Evolutionary conservation across 108 stramenopile species (phyloP).

Genomic region (Fistulifera solaris): DNA sequence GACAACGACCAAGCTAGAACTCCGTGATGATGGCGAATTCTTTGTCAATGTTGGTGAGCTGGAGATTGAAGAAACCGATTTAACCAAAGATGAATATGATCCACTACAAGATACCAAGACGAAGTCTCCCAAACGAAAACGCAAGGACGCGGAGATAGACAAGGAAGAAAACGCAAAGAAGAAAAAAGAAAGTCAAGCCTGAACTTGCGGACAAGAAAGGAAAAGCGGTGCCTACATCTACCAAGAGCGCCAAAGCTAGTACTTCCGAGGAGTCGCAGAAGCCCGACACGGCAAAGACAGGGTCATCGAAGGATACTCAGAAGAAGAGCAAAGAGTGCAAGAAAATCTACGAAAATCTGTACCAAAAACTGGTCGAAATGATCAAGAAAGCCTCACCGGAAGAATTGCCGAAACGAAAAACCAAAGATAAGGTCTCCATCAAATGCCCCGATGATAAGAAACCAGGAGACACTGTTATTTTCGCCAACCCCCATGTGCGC

Average conservation of each 20-base stretch:
- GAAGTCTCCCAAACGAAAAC: slow-evolving; percentile 17
- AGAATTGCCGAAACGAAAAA: slow-evolving; percentile 55
- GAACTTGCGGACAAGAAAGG: slow-evolving; percentile 23
- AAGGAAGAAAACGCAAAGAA: slow-evolving; percentile 1
- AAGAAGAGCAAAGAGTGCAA: slow-evolving; percentile 10
- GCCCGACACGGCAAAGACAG: slow-evolving; percentile 2
- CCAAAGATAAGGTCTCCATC: slow-evolving; percentile 40
- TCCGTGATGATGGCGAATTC: slow-evolving; percentile 73
- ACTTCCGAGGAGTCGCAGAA: background rate
- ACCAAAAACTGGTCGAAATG: slow-evolving; percentile 29
- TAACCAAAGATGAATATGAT: slow-evolving; percentile 51
- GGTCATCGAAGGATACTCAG: background rate
- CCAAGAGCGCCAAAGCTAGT: slow-evolving; percentile 7
- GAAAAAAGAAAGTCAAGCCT: slow-evolving; percentile 20
- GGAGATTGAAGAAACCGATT: slow-evolving; percentile 71
- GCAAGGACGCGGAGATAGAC: slow-evolving; percentile 18
- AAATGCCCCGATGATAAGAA: slow-evolving; percentile 55
- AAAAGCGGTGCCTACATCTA: background rate
- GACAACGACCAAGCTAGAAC: slow-evolving; percentile 66
- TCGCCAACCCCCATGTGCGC: slow-evolving; percentile 65
- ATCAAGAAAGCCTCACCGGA: slow-evolving; percentile 54
- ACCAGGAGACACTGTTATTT: slow-evolving; percentile 60
- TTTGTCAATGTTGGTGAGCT: slow-evolving; percentile 83
- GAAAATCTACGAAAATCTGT: slow-evolving; percentile 16
- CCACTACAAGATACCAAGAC: slow-evolving; percentile 32